Base-by-base conservation (phyloP, 805 yeast genomes). In the Yarrowia bubula region DNA sequence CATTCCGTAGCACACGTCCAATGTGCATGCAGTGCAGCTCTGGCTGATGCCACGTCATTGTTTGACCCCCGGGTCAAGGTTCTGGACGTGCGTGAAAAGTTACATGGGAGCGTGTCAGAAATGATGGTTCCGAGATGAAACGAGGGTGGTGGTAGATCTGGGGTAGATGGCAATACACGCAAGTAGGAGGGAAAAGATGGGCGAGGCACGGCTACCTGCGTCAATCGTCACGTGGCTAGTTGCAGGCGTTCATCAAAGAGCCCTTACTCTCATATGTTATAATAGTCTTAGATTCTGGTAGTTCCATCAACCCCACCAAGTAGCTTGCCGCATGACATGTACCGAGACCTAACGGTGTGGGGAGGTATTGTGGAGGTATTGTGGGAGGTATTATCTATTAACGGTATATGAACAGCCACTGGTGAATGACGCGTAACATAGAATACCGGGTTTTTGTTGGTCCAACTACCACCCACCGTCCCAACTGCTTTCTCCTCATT, bases 11-110 rank as follows among this genome's bases (percentile, higher is more conserved):
- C 55, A 51, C 58, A 9, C 58, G 22, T 38, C 58, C 43, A 37
- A 35, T 33, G 58, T 22, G 43, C 58, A 51, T 37, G 58, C 58
- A 22, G 11, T 50, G 42, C 32, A 18, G 41, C 44, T 42, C 39
- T n/a, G 28, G 15, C 58, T 14, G 33, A 37, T 37, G 58, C 58
- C 58, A 51, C 58, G 58, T 51, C 58, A 51, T 51, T 51, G 58
- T 37, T 51, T 51, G 58, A 51, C 43, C 22, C 33, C 28, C 28
- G 28, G 22, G 22, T 8, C 9, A 37, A 51, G 58, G 58, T 51
- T 51, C 7, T n/a, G 58, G 43, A 37, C 42, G 57, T 22, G 58
- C 22, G 41, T 46, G 50, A 31, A 35, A 37, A 37, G 43, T 37
- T 18, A 37, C 37, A 50, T 17, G 13, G 17, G 14, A 15, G 9